Percentiles rank a stretch among this genome's conserved stretches.
Evolutionary conservation across 1,139 yeast species (phyloP).

Genomic region (Yamadazyma sp.): DNA sequence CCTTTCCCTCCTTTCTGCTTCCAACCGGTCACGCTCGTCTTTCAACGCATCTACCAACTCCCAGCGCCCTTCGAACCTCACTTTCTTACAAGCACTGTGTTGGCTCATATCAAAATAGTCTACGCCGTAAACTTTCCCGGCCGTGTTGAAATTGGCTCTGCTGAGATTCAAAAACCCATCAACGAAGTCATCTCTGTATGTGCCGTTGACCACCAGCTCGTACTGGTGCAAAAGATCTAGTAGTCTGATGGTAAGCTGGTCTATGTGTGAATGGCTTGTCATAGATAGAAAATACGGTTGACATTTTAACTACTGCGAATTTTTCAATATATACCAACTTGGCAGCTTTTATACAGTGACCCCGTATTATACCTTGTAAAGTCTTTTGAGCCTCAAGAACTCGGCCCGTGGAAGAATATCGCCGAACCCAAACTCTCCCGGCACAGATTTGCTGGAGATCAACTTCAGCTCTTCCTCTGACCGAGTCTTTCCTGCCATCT

Average conservation of each 20-base stretch:
- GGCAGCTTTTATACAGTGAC: not conserved
- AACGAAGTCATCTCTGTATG: slow-evolving; percentile 22
- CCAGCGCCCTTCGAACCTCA: slow-evolving; percentile 14
- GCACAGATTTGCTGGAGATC: slow-evolving; percentile 29
- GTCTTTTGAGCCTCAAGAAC: slow-evolving; percentile 36
- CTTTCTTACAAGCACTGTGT: slow-evolving; percentile 25
- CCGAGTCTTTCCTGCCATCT: slow-evolving; percentile 36
- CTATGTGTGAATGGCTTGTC: slow-evolving; percentile 1
- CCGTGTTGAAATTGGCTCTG: slow-evolving; percentile 36
- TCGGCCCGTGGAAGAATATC: slow-evolving; percentile 52
- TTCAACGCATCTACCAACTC: slow-evolving; percentile 14
- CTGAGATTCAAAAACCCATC: slow-evolving; percentile 39
- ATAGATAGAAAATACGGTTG: not conserved
- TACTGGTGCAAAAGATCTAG: slow-evolving; percentile 31
- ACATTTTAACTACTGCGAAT: not conserved
- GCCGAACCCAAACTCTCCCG: slow-evolving; percentile 45
- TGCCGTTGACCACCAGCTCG: slow-evolving; percentile 22
- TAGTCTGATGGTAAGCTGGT: slow-evolving; percentile 13
- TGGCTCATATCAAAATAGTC: slow-evolving; percentile 31
- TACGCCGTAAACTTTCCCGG: slow-evolving; percentile 23
- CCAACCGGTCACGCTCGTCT: too few relatives aligned
- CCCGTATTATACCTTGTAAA: slow-evolving; percentile 29
- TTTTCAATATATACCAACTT: slow-evolving; percentile 2
- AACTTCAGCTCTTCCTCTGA: slow-evolving; percentile 36
- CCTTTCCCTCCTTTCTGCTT: slow-evolving; percentile 6